Conservation (phyloP, 331 rosid species). For the Erythrophleum ivorense region DNA sequence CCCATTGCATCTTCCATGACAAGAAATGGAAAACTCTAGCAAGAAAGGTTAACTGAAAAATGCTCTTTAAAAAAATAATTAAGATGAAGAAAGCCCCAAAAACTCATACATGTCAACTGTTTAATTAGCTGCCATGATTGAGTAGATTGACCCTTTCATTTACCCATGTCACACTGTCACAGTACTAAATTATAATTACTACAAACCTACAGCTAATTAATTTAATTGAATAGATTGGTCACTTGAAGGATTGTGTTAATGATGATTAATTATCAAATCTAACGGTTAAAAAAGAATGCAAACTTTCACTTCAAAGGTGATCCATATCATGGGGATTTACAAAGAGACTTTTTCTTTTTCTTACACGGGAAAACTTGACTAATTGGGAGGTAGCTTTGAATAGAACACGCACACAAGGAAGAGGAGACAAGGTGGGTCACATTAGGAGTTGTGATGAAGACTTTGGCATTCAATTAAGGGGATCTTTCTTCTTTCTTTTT, state of each 20-base stretch:
- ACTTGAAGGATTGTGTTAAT: constrained; percentile 41
- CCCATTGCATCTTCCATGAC: constrained; percentile 17
- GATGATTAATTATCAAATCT: constrained; percentile 53
- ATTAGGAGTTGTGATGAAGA: constrained; percentile 76
- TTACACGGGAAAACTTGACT: constrained; percentile 57
- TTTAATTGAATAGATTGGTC: constrained; percentile 25
- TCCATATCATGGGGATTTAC: constrained; percentile 46
- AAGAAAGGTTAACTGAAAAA: not conserved
- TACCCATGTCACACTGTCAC: constrained; percentile 31
- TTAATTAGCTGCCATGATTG: constrained; percentile 30
- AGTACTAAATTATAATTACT: not conserved
- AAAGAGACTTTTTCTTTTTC: constrained; percentile 33
- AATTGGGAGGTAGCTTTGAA: constrained; percentile 28
- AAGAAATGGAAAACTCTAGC: not conserved
- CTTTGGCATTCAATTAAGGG: constrained; percentile 51
- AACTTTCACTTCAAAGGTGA: constrained; percentile 49
- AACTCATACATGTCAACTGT: constrained; percentile 20
- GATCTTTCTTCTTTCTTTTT: not conserved
- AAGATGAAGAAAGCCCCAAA: constrained; percentile 1
- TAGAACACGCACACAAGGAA: constrained; percentile 27
- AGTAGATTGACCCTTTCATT: constrained; percentile 38
- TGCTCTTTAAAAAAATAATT: not conserved
- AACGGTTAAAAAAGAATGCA: constrained; percentile 59
- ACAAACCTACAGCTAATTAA: not conserved
- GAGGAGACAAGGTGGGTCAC: constrained; percentile 89